Percentiles rank a stretch among this genome's conserved stretches.
These are phyloP conservation scores for Zalerion maritima DNA, from an alignment of 495 filamentous ascomycete genomes.

Conservation along the genomic window DNA sequence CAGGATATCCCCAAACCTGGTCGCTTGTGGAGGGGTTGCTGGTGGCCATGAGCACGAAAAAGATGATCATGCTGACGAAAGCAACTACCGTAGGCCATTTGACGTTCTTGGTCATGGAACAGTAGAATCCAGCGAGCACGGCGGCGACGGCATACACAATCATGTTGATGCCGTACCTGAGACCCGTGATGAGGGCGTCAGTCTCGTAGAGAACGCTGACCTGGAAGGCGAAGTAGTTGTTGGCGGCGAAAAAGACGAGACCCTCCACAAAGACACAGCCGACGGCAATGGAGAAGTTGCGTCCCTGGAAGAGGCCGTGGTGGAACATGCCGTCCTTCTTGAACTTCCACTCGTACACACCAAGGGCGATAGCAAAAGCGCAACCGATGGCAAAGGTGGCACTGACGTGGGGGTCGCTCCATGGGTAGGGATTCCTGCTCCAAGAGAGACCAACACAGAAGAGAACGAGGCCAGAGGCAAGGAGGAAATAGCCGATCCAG, in stretches of 20 bases:
- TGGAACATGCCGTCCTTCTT: constrained; percentile 25
- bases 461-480: constrained; percentile 14
- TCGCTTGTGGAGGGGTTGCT: constrained; percentile 4
- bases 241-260: constrained; percentile 21
- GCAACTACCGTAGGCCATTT: constrained; percentile 10
- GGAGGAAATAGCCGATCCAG: constrained; percentile 19
- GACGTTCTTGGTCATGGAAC: constrained; percentile 9
- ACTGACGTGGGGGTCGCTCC: constrained; percentile 15
- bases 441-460: constrained; percentile 21
- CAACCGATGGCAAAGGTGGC: constrained; percentile 18
- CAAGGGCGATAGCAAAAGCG: constrained; percentile 6
- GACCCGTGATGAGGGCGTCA: constrained; percentile 12
- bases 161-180: constrained; percentile 14
- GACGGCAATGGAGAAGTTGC: constrained; percentile 18
- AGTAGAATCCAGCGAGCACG: constrained; percentile 12
- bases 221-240: constrained; percentile 23
- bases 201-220: constrained; percentile 16
- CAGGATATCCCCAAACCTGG: constrained; percentile 16
- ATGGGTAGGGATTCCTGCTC: constrained; percentile 21
- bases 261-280: constrained; percentile 20
- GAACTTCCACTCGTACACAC: constrained; percentile 14
- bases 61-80: constrained; percentile 13
- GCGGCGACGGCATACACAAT: constrained; percentile 8
- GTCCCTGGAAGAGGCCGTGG: constrained; percentile 16
- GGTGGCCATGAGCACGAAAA: constrained; percentile 17